phyloP scores from a whole-genome alignment of 768 basidiomycete genomes.

The Pleurotus citrinopileatus region DNA sequence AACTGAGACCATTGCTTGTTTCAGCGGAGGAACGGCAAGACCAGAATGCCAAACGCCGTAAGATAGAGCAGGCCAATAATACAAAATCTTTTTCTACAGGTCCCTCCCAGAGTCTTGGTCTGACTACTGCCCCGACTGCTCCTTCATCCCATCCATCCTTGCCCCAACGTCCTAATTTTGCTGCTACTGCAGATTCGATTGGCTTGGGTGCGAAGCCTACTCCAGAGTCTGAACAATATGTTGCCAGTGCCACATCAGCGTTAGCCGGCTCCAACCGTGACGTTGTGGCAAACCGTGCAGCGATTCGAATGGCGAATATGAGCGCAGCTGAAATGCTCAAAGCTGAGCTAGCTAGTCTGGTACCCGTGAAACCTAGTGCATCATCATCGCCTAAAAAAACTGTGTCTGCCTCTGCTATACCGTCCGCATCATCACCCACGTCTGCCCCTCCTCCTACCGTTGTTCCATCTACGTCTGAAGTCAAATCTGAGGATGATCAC shows the following conservation, averaged over 20 bases:
- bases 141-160: slow-evolving; percentile 54
- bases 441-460: slow-evolving; percentile 4
- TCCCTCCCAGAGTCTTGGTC: slow-evolving; percentile 47
- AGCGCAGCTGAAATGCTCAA: slow-evolving; percentile 93
- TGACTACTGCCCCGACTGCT: slow-evolving; percentile 44
- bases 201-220: slow-evolving; percentile 68
- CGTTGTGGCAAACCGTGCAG: slow-evolving; percentile 85
- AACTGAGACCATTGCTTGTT: slow-evolving; percentile 26
- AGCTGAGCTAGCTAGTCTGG: slow-evolving; percentile 73
- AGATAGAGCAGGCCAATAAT: slow-evolving; percentile 48
- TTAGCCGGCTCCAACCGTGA: slow-evolving; percentile 86
- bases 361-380: slow-evolving; percentile 42
- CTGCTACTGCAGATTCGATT: slow-evolving; percentile 74
- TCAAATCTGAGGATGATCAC: not conserved
- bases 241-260: slow-evolving; percentile 64
- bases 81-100: slow-evolving; percentile 36
- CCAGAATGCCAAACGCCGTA: slow-evolving; percentile 86
- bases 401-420: slow-evolving; percentile 21
- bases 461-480: not conserved
- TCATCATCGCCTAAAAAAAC: slow-evolving; percentile 35
- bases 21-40: slow-evolving; percentile 94
- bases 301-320: slow-evolving; percentile 95
- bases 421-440: slow-evolving; percentile 9
- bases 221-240: slow-evolving; percentile 52
- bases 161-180: slow-evolving; percentile 69